Evolutionary conservation across 768 basidiomycete genomes (phyloP), one percentile per base, ranked within the genome.

Genomic region (Rhizopogon salebrosus): DNA sequence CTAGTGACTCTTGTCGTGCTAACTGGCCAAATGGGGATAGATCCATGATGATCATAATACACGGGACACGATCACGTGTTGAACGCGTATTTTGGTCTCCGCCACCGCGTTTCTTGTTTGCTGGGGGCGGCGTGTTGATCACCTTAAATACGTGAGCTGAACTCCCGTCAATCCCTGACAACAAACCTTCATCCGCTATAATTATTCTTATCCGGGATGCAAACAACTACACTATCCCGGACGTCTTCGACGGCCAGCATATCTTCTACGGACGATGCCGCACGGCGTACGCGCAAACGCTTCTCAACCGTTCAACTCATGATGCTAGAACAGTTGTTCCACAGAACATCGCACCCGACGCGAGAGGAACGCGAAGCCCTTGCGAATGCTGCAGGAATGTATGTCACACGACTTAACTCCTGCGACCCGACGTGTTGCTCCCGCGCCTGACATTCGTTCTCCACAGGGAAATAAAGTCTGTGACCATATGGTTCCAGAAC

Each of bases 261-360:
- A 58, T 78, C 76, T 23, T 83, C 81, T 4, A 14, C 20, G 2
- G 77, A 79, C 57, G 75, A 76, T 61, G 66, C 61, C 31, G 70
- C 72, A 6, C 75, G 82, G 29, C 78, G 87, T 49, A 87, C 86
- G 2, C 80, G 87, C 36, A 87, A 85, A 65, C 76, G 87, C 2
- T 88, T 89, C 67, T 82, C 77, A 42, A 82, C 78, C 56, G 72
- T 70, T 14, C 87, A 89, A 69, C 79, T 89, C 61, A 79, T 79
- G 57, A 77, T 86, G 73, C 80, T 89, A 52, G 87, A 89, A 66
- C 78, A 84, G 56, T 78, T 89, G 40, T 89, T 83, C 63, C 85
- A 85, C 68, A 75, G 79, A 55, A 80, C 79, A 52, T 85, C 85
- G 0, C 87, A 88, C 62, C 87, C 87, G 4, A 84, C 84, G n/a